Percentiles rank a stretch among this genome's conserved stretches.
phyloP scores from a whole-genome alignment of 202 grass and related monocot species.

The Carex arenaria region DNA sequence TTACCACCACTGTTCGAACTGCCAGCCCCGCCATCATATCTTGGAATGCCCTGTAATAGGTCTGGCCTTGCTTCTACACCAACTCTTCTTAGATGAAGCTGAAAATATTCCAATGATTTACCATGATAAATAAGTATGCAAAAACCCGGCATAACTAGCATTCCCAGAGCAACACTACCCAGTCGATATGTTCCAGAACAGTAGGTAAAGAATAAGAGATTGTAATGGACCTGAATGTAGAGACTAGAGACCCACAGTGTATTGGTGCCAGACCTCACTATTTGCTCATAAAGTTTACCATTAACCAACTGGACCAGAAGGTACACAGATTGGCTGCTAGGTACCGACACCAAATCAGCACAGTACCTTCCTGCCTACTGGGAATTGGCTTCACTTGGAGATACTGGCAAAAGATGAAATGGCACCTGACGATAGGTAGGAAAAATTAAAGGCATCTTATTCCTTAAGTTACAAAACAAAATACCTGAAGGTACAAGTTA shows the following conservation, averaged over 20 bases:
- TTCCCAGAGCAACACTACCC: neutral
- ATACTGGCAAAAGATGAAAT: neutral
- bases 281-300: neutral
- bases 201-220: neutral
- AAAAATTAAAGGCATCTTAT: neutral
- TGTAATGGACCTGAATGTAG: neutral
- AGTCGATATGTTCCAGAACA: neutral
- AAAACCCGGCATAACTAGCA: neutral
- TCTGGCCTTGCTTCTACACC: slow-evolving; percentile 82
- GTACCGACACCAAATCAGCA: neutral
- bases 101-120: slow-evolving; percentile 28
- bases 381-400: neutral
- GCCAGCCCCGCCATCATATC: slow-evolving; percentile 40
- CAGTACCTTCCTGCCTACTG: neutral
- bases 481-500: slow-evolving; percentile 97
- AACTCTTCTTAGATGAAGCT: slow-evolving; percentile 94
- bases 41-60: slow-evolving; percentile 47
- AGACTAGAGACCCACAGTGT: neutral
- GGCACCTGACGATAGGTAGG: neutral
- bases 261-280: neutral
- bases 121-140: slow-evolving; percentile 18
- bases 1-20: slow-evolving; percentile 33
- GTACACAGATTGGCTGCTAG: neutral
- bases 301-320: neutral
- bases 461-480: neutral